A percentile compares a stretch with the other conserved stretches of the same genome.
phyloP scores from a whole-genome alignment of 352 stramenopile species.

The Detonula confervacea region DNA sequence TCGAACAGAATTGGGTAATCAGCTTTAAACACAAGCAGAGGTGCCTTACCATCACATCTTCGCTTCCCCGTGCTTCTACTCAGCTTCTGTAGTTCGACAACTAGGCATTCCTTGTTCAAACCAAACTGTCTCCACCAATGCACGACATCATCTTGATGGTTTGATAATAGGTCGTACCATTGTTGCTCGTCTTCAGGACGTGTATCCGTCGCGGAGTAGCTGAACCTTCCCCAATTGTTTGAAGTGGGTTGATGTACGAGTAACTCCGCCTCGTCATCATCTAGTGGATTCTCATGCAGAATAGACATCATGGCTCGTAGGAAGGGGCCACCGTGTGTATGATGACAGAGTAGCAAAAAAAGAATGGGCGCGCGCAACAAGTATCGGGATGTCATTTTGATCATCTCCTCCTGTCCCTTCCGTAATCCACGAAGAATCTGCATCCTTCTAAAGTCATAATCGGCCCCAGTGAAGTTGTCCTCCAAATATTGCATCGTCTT shows the following conservation, averaged over 20 bases:
- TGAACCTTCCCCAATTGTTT: neutral
- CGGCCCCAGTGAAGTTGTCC: neutral
- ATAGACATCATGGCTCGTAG: neutral
- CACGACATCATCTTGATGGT: neutral
- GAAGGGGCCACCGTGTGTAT: neutral
- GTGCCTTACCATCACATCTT: neutral
- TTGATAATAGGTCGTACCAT: constrained; percentile 8
- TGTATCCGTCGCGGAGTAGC: constrained; percentile 1
- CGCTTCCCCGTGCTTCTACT: too few species aligned
- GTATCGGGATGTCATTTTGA: constrained; percentile 11
- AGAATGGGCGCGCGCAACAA: neutral
- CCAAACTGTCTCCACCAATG: constrained; percentile 2
- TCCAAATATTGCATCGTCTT: neutral
- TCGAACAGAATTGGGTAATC: constrained; percentile 6
- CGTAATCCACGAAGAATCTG: constrained; percentile 4
- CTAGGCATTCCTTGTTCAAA: neutral
- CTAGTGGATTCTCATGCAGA: neutral
- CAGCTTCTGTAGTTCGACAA: neutral
- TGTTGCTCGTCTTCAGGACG: constrained; percentile 9
- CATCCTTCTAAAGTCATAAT: neutral
- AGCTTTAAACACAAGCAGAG: neutral
- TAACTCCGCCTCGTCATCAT: too few species aligned
- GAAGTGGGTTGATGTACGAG: neutral
- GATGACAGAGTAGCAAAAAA: neutral
- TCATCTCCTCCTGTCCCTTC: constrained; percentile 2